These are phyloP conservation scores for Trichoderma pleuroti DNA, from an alignment of 2,329 filamentous ascomycete species.

Conservation along the genomic window DNA sequence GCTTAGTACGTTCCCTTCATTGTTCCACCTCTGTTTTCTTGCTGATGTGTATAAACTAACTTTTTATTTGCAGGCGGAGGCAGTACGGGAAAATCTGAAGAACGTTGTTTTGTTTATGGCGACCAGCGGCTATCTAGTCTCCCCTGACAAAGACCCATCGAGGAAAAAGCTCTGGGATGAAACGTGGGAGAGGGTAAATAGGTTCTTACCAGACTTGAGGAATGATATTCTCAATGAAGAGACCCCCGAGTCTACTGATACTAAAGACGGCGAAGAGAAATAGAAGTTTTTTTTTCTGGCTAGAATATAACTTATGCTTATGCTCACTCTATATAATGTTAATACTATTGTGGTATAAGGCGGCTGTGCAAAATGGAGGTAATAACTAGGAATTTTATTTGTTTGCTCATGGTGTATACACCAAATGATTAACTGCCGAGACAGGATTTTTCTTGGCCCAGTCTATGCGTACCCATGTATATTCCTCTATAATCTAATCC, in stretches of 20 bases:
- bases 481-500: neutral
- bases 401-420: neutral
- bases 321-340: neutral
- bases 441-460: too few relatives aligned
- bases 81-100: constrained; percentile 90
- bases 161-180: constrained; percentile 59
- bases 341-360: neutral
- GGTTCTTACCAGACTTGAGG: constrained; percentile 59
- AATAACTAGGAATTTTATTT: neutral
- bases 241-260: neutral
- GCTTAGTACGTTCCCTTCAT: constrained; percentile 58
- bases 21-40: neutral
- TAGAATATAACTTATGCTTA: constrained; percentile 2
- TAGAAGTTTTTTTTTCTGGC: neutral
- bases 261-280: neutral
- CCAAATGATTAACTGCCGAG: neutral
- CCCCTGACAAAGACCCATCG: constrained; percentile 56
- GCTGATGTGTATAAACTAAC: neutral
- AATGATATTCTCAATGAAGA: constrained; percentile 37
- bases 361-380: neutral
- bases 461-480: neutral
- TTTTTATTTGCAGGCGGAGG: constrained; percentile 66
- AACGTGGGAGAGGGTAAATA: constrained; percentile 63
- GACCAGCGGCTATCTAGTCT: constrained; percentile 77
- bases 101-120: constrained; percentile 96